These are phyloP conservation scores for Aureobasidium uvarum DNA, from an alignment of 2,329 filamentous ascomycete genomes.

Conservation along the genomic window DNA sequence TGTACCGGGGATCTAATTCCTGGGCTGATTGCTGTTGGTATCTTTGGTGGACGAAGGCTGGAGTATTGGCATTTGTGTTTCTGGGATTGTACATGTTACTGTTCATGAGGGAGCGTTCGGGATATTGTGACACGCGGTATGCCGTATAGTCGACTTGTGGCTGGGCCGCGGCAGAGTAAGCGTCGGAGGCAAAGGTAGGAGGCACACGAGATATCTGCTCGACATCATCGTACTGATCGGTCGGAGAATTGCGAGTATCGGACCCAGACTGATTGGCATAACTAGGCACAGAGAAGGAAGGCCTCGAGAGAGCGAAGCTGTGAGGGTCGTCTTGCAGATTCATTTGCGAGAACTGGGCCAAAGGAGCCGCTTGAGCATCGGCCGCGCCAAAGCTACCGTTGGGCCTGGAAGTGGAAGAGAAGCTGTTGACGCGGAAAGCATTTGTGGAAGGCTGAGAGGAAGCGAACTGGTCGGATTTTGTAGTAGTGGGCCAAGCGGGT, in stretches of 20 bases:
- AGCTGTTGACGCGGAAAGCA: conserved; percentile 35
- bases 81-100: conserved; percentile 15
- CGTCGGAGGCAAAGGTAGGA: background rate
- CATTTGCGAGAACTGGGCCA: conserved; percentile 31
- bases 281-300: background rate
- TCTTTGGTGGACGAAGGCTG: conserved; percentile 14
- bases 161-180: background rate
- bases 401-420: conserved; percentile 11
- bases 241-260: conserved; percentile 4
- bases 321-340: conserved; percentile 46
- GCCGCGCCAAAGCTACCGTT: conserved; percentile 19
- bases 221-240: conserved; percentile 28
- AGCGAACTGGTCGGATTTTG: conserved; percentile 16
- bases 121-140: conserved; percentile 22
- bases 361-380: background rate
- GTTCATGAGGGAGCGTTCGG: conserved; percentile 5
- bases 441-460: conserved; percentile 35
- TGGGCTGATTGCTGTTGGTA: background rate
- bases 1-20: conserved; percentile 8
- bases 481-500: conserved; percentile 35
- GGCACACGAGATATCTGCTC: conserved; percentile 30
- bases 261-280: conserved; percentile 7
- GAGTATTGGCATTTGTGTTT: background rate
- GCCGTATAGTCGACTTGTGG: background rate
- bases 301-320: conserved; percentile 3